Conservation (phyloP, 1,284 basidiomycete species). For the Mycena citricolor region DNA sequence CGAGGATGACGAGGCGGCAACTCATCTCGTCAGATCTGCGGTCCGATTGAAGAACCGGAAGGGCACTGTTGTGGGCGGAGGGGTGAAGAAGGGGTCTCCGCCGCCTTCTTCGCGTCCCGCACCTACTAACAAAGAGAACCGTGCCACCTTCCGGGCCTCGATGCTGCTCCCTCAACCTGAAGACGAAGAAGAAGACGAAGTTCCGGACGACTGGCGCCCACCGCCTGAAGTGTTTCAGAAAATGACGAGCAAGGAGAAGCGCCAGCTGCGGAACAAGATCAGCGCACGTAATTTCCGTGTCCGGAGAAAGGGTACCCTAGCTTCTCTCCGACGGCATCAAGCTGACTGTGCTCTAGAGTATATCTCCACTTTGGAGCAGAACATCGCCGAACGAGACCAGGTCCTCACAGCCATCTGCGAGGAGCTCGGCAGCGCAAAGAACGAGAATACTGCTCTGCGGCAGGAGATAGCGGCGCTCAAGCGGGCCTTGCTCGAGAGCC, state of each 20-base stretch:
- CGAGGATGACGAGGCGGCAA: too few relatives aligned
- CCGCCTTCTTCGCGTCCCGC: slow-evolving; percentile 8
- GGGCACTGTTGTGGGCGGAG: slow-evolving; percentile 70
- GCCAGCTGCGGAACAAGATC: slow-evolving; percentile 95
- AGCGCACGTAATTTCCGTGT: slow-evolving; percentile 93
- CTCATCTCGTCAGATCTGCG: slow-evolving; percentile 50
- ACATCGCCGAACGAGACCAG: slow-evolving; percentile 88
- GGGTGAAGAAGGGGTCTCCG: slow-evolving; percentile 55
- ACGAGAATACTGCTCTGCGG: slow-evolving; percentile 85
- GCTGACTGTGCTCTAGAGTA: slow-evolving; percentile 59
- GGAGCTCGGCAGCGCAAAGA: slow-evolving; percentile 76
- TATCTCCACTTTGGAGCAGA: slow-evolving; percentile 87
- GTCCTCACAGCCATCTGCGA: slow-evolving; percentile 85
- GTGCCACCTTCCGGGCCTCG: slow-evolving; percentile 21
- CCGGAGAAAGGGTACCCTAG: slow-evolving; percentile 75
- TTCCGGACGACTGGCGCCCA: slow-evolving; percentile 74
- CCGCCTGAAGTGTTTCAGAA: slow-evolving; percentile 93
- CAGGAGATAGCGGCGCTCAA: slow-evolving; percentile 85
- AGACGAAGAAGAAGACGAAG: slow-evolving; percentile 32
- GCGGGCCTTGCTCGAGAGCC: slow-evolving; percentile 66
- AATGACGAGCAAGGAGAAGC: slow-evolving; percentile 92
- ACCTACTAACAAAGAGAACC: slow-evolving; percentile 24
- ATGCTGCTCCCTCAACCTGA: slow-evolving; percentile 11
- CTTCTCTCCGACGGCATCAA: slow-evolving; percentile 2
- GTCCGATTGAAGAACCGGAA: slow-evolving; percentile 62